Base-by-base conservation (phyloP, 257 asterid genomes). In the Ligustrum vulgare region DNA sequence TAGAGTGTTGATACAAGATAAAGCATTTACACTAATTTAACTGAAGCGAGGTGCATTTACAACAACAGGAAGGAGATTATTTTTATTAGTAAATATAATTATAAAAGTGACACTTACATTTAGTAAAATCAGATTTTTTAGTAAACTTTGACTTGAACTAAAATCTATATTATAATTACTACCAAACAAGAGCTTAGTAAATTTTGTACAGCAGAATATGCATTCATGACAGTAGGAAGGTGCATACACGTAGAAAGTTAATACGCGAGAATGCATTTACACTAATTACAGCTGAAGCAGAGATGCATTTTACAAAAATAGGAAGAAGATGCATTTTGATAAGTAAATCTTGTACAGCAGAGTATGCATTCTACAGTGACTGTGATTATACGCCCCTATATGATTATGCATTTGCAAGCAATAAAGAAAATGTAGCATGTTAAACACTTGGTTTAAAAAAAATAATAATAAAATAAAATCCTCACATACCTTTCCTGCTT, bases 401-500 rank as follows among this genome's bases (percentile, higher is more conserved):
- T 18, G 9, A 71, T 54, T 71, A 33, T 39, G 28, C 32, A 9
- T 12, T 56, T 22, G 58, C 11, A 31, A 16, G 28, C 8, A 15
- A 6, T 35, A 6, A 36, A 18, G 18, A 51, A 31, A 41, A 33
- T 39, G 11, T 13, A 20, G 33, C 18, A 25, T 41, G 12, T 20
- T 74, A 39, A 64, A 60, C 32, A 18, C 39, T 8, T 28, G 1
- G 1, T 28, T 28, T 28, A 28, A 28, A 28, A 28, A 28, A 28
- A n/a, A n/a, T n/a, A n/a, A n/a, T n/a, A n/a, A n/a, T n/a, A n/a
- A n/a, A n/a, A n/a, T n/a, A 28, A 74, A 43, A 65, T 51, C 67
- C 6, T 25, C 35, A 60, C 33, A 23, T 60, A 95, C 99, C 99
- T 95, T 93, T 86, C 99, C 99, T 66, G 93, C 99, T 87, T 91